A percentile compares a stretch with the other conserved stretches of the same genome.
Evolutionary conservation across 768 basidiomycete genomes (phyloP).

Genomic region (button mushroom (Agaricus bisporus)): DNA sequence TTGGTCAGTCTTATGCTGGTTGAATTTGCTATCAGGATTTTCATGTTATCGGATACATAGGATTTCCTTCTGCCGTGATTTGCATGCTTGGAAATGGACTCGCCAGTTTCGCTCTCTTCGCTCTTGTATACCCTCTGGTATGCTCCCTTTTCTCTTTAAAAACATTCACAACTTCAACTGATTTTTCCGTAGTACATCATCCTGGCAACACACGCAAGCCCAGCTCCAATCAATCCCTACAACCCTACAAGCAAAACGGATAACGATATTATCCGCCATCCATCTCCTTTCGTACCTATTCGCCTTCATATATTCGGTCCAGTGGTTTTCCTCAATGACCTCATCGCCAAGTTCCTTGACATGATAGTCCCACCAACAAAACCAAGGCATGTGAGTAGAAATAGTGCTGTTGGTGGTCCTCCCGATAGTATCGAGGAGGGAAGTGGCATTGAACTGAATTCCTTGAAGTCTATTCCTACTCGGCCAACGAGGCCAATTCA

Average conservation of each 20-base stretch:
- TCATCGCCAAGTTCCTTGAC: constrained; percentile 49
- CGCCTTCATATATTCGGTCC: constrained; percentile 70
- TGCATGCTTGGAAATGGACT: constrained; percentile 71
- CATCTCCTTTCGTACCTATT: constrained; percentile 75
- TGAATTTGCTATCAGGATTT: background rate
- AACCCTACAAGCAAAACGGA: constrained; percentile 38
- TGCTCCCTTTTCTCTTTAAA: constrained; percentile 20
- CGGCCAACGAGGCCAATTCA: constrained; percentile 16
- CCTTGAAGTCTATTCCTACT: constrained; percentile 12
- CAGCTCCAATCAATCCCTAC: constrained; percentile 72
- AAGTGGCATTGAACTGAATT: constrained; percentile 24
- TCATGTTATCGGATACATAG: constrained; percentile 30
- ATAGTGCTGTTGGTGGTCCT: constrained; percentile 37
- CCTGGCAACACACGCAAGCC: constrained; percentile 74
- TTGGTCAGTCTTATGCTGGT: constrained; percentile 41
- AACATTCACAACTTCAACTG: background rate
- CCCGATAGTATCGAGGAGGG: constrained; percentile 63
- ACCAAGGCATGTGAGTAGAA: constrained; percentile 27
- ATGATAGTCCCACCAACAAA: constrained; percentile 2
- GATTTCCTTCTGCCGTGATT: constrained; percentile 63
- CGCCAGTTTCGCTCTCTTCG: constrained; percentile 79
- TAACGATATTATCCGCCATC: constrained; percentile 45
- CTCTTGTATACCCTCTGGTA: constrained; percentile 75
- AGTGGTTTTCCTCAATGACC: constrained; percentile 72
- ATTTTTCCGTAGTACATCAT: constrained; percentile 63